Base-by-base conservation (phyloP, 495 filamentous ascomycete genomes). In the Xylaria nigripes region DNA sequence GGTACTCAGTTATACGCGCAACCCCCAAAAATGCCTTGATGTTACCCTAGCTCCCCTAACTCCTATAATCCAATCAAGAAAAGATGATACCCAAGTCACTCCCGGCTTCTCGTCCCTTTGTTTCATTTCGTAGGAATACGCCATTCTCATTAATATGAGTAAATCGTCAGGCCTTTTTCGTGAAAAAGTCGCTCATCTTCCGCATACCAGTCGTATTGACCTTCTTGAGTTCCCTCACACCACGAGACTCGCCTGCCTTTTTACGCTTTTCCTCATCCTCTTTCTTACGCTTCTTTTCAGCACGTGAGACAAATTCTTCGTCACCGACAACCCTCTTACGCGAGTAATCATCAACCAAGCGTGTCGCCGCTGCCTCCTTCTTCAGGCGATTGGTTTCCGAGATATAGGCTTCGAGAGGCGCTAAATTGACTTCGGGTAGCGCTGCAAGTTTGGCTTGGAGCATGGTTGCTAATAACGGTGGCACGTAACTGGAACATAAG, bases 151-250 rank as follows among this genome's bases (percentile, higher is more conserved):
- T 30, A 46, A 36, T n/a, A 36, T 36, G 13, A 12, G 5, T 41
- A 6, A 10, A 22, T 30, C 12, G 29, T 57, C 15, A n/a, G 3
- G 22, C 42, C 47, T 81, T 84, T 73, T 91, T 96, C 34, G 77
- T 79, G 67, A 98, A 98, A 68, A 97, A 98, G 56, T 84, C 80
- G 59, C 89, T 96, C 83, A 98, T 80, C 76, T 96, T 97, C 77
- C 87, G 89, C 93, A 99, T 99, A 23, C 93, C 94, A 15, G 63
- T 81, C 0, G 83, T 89, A 66, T 96, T 86, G 13, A 87, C 92
- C 72, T 96, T 97, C 66, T 85, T 86, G 61, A 99, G 63, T 36
- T 91, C 77, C 60, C 78, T 82, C 1, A 95, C 81, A 0, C 79
- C 90, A 18, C 80, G 75, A 58, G 86, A 92, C 70, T 88, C 80